Evolutionary conservation across 176 grass and related monocot species (phyloP).

Genomic region (Microstegium vimineum): DNA sequence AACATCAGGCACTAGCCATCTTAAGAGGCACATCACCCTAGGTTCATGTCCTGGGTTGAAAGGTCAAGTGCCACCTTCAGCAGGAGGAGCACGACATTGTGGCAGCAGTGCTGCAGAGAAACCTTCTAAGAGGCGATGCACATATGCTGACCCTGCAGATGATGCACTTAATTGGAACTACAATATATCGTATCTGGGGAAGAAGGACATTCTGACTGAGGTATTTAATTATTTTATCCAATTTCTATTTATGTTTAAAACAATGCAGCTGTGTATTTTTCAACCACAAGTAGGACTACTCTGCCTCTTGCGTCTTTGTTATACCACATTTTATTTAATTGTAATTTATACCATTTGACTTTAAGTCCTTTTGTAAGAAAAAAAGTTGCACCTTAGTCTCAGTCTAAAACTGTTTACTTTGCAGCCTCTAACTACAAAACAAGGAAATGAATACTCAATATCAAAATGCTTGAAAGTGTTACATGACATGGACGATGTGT

Average conservation of each 20-base stretch:
- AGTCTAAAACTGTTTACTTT: not conserved
- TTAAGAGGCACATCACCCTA: conserved; percentile 64
- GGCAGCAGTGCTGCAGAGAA: conserved; percentile 22
- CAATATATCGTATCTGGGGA: conserved; percentile 39
- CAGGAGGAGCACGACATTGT: conserved; percentile 18
- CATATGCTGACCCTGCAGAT: conserved; percentile 48
- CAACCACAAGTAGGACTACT: not conserved
- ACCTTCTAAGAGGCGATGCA: conserved; percentile 55
- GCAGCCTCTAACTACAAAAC: not conserved
- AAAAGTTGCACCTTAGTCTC: not conserved
- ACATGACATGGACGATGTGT: conserved; percentile 8
- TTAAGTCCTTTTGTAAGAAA: not conserved
- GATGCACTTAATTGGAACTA: conserved; percentile 50
- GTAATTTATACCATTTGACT: not conserved
- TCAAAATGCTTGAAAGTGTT: not conserved
- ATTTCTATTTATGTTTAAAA: not conserved
- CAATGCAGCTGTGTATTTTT: not conserved
- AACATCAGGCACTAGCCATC: conserved; percentile 69
- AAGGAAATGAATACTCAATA: conserved; percentile 7
- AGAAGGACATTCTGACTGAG: conserved; percentile 44
- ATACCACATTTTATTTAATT: not conserved
- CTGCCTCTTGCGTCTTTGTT: not conserved
- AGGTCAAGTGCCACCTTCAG: conserved; percentile 30
- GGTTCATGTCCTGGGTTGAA: conserved; percentile 65
- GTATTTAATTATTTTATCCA: not conserved